phyloP scores from a whole-genome alignment of 768 basidiomycete species.

The Mycena albidolilacea region DNA sequence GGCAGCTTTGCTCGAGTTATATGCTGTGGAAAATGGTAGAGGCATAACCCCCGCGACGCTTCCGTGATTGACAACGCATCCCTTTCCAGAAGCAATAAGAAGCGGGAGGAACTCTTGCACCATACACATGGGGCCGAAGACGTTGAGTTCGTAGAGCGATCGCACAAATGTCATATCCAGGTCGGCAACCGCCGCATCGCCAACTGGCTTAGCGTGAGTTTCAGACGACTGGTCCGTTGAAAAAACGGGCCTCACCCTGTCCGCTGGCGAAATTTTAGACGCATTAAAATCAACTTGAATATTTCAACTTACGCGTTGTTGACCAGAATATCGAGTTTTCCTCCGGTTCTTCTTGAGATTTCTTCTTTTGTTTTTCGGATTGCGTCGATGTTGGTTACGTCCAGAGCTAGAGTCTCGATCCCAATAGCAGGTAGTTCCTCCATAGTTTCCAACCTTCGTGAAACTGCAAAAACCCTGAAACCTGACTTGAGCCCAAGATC shows the following conservation, averaged over 20 bases:
- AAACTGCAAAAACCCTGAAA: slow-evolving; percentile 41
- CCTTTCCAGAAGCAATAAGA: background rate
- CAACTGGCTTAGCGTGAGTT: background rate
- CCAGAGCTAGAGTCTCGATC: slow-evolving; percentile 41
- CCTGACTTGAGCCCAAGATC: background rate
- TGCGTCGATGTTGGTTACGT: slow-evolving; percentile 40
- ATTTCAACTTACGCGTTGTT: background rate
- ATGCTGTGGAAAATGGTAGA: background rate
- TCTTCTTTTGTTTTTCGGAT: slow-evolving; percentile 1
- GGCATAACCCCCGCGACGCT: background rate
- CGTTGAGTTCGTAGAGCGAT: background rate
- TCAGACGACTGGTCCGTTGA: background rate
- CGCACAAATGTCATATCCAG: background rate
- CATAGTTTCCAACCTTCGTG: slow-evolving; percentile 41
- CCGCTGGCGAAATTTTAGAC: background rate
- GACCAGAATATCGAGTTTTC: background rate
- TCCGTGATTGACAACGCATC: background rate
- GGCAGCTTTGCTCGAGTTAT: background rate
- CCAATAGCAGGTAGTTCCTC: slow-evolving; percentile 30
- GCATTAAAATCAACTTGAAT: background rate
- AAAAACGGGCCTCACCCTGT: background rate
- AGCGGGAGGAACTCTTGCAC: slow-evolving; percentile 1
- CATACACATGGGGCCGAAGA: background rate
- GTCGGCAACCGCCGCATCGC: background rate
- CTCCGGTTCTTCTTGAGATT: slow-evolving; percentile 5